Base-by-base conservation (phyloP, 306 rosid genomes). In the Mimosa pudica region DNA sequence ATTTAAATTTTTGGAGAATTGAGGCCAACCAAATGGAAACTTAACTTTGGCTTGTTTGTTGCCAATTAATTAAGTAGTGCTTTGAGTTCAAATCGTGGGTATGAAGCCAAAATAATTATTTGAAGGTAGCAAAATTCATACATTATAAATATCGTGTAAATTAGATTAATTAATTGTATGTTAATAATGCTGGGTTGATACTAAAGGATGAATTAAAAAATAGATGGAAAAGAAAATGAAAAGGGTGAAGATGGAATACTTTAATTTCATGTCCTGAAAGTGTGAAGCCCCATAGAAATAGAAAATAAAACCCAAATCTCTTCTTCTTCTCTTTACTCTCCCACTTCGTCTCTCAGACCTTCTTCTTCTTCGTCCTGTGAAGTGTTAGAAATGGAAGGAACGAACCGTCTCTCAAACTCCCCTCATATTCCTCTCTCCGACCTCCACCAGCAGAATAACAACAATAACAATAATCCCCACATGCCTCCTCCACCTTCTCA, bases 391-490 rank as follows among this genome's bases (percentile, higher is more conserved):
- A 90, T 92, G 90, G 89, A 89, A 79, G 85, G 79, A 66, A 66
- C 88, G 55, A 90, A 87, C 82, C 83, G 94, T 8, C 80, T 88
- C 42, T 61, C 89, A 14, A 92, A 84, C 92, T 62, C 89, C 7
- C 74, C 92, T 18, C 92, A 86, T 73, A 81, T 89, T 71, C 77
- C 97, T 6, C 84, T 87, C 30, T 92, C 90, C 30, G 95, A 90
- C 75, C 88, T 84, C 32, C 88, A 81, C 18, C 90, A 83, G 1
- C 86, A 76, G 77, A 84, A 84, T 86, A 79, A 88, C 79, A 18
- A 38, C 42, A 38, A 24, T 24, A 24, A 24, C 30, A 24, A 1
- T 24, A 80, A 74, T 12, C 63, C 84, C 35, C 88, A 80, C 71
- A 87, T 84, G 66, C 91, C 77, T 2, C 81, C 76, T 13, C 83